phyloP scores from a whole-genome alignment of 768 basidiomycete species.

The Rhodotorula kratochvilovae region DNA sequence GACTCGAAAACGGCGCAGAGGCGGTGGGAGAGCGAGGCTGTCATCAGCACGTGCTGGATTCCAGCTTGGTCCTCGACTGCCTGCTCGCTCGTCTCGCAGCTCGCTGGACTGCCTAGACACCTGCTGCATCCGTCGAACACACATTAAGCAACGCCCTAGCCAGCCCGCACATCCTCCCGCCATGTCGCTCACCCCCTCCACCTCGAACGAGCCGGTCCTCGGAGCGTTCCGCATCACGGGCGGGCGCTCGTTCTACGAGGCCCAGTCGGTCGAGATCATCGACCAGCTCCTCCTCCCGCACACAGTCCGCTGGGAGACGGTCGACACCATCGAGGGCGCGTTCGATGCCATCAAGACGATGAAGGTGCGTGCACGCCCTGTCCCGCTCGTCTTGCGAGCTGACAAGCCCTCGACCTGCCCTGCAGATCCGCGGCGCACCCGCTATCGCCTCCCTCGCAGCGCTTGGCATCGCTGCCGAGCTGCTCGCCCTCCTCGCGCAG shows the following conservation, averaged over 20 bases:
- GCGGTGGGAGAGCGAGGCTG: too few species aligned
- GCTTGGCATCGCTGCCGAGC: conserved; percentile 65
- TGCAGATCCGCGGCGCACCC: conserved; percentile 79
- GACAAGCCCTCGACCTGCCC: neutral
- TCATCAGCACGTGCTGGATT: too few species aligned
- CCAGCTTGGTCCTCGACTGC: too few species aligned
- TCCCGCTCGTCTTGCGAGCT: neutral
- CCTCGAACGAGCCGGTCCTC: neutral
- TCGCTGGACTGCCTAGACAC: too few species aligned
- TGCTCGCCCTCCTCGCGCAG: conserved; percentile 56
- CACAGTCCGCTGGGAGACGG: conserved; percentile 46
- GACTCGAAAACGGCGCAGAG: too few species aligned
- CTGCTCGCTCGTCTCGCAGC: too few species aligned
- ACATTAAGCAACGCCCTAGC: too few species aligned
- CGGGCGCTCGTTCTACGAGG: conserved; percentile 44
- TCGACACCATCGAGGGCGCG: conserved; percentile 73
- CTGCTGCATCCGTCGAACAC: too few species aligned
- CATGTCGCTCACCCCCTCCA: neutral
- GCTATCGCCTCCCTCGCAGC: conserved; percentile 87
- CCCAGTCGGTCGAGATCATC: conserved; percentile 70
- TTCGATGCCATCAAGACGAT: conserved; percentile 93
- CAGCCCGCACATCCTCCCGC: neutral
- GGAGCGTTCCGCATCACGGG: conserved; percentile 33
- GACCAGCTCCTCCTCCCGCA: conserved; percentile 51
- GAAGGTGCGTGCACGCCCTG: conserved; percentile 59